phyloP scores from a whole-genome alignment of 768 basidiomycete genomes.

The Trametes gibbosa region DNA sequence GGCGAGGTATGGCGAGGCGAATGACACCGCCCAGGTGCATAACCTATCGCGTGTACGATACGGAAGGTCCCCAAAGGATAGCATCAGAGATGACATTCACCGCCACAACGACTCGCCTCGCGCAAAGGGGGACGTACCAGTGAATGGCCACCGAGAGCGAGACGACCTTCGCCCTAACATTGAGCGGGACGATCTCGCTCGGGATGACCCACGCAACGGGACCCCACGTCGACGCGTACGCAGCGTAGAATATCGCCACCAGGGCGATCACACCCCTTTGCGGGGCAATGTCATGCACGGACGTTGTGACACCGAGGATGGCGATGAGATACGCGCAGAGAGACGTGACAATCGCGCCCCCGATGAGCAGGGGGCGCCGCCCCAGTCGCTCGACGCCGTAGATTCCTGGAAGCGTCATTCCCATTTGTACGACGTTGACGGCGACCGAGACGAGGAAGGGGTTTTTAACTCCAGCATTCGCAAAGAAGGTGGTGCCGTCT shows the following conservation, averaged over 20 bases:
- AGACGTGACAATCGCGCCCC: constrained; percentile 79
- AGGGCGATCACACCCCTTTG: constrained; percentile 61
- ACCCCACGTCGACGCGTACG: constrained; percentile 61
- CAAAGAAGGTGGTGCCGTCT: constrained; percentile 47
- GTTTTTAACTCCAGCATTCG: constrained; percentile 39
- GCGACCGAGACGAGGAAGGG: constrained; percentile 58
- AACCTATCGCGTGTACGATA: neutral
- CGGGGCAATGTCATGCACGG: constrained; percentile 36
- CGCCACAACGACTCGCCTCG: no score
- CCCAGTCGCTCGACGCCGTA: constrained; percentile 79
- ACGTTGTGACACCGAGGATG: constrained; percentile 52
- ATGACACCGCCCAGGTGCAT: constrained; percentile 42
- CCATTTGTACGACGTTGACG: constrained; percentile 71
- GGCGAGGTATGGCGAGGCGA: constrained; percentile 33
- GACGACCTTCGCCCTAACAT: constrained; percentile 78
- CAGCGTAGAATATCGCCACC: constrained; percentile 45
- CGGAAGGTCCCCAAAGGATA: neutral
- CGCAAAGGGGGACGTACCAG: constrained; percentile 41
- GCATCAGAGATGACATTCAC: neutral
- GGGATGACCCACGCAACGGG: constrained; percentile 60
- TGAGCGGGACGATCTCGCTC: constrained; percentile 80
- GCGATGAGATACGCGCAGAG: constrained; percentile 82
- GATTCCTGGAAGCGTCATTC: constrained; percentile 76
- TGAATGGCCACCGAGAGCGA: constrained; percentile 67
- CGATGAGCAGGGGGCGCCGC: constrained; percentile 73